Percentiles rank a stretch among this genome's conserved stretches.
Conservation (phyloP, 2,329 filamentous ascomycete species). For the Leptographium lundbergii region DNA sequence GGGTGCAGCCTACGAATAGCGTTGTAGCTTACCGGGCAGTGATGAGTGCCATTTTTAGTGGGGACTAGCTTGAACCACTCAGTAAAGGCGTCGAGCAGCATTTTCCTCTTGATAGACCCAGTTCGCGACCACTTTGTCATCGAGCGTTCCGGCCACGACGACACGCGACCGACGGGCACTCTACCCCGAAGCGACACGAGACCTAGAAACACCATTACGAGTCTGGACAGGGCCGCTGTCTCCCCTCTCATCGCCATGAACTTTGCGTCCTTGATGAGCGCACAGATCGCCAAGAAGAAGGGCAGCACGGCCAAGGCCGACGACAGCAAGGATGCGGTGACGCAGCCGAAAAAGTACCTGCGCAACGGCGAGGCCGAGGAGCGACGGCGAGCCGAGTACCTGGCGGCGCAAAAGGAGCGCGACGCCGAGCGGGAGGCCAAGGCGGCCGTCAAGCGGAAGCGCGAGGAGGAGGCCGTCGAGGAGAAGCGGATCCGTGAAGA, state of each 20-base stretch:
- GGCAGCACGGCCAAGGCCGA: conserved; percentile 3
- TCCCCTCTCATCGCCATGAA: conserved; percentile 51
- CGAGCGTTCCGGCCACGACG: background rate
- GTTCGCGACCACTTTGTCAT: too few relatives aligned
- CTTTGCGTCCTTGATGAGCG: conserved; percentile 86
- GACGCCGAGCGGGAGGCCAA: conserved; percentile 60
- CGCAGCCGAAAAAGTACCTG: conserved; percentile 57
- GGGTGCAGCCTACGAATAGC: background rate
- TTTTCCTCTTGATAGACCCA: too few relatives aligned
- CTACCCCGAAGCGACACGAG: background rate
- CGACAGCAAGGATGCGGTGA: conserved; percentile 16
- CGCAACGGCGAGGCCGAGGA: conserved; percentile 80
- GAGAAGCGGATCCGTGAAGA: conserved; percentile 61
- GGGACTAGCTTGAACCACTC: background rate
- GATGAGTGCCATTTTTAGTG: background rate
- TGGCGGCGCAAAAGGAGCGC: conserved; percentile 64
- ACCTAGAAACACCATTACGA: background rate
- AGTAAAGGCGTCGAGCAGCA: too few relatives aligned
- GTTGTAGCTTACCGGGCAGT: background rate
- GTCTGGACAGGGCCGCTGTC: background rate
- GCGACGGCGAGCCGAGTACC: conserved; percentile 66
- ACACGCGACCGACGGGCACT: background rate
- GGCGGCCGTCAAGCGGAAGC: conserved; percentile 68
- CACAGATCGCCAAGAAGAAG: conserved; percentile 78
- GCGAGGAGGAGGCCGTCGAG: conserved; percentile 71